Percentiles rank a stretch among this genome's conserved stretches.
Conservation (phyloP, 2,329 filamentous ascomycete genomes). For the Thelonectria olida region DNA sequence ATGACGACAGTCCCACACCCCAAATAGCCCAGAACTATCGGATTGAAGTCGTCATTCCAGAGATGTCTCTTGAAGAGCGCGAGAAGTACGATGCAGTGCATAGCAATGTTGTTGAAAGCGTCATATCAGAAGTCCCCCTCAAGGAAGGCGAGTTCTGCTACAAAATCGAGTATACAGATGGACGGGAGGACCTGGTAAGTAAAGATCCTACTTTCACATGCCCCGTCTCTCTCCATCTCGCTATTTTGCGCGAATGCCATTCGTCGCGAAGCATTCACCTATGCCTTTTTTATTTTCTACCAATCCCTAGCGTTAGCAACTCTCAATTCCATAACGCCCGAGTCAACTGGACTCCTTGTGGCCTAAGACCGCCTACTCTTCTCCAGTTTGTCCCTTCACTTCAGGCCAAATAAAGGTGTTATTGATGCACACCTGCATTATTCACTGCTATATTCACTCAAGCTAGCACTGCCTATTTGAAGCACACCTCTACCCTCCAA, state of each 20-base stretch:
- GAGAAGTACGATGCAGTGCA: slow-evolving; percentile 43
- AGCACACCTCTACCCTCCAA: neutral
- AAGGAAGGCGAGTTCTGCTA: slow-evolving; percentile 43
- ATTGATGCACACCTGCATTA: slow-evolving; percentile 12
- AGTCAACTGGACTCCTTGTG: neutral
- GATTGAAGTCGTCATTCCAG: slow-evolving; percentile 46
- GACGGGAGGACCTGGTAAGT: slow-evolving; percentile 56
- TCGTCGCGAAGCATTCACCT: neutral
- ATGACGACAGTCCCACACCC: neutral
- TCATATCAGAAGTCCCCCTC: slow-evolving; percentile 44
- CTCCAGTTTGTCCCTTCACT: neutral
- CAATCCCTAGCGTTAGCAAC: neutral
- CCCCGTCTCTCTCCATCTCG: neutral
- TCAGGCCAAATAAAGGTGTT: neutral
- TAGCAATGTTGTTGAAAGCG: slow-evolving; percentile 50
- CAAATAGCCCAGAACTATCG: neutral
- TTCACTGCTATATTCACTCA: slow-evolving; percentile 30
- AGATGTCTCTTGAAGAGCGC: slow-evolving; percentile 37
- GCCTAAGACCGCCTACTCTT: neutral
- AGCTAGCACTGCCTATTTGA: slow-evolving; percentile 9
- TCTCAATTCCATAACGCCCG: neutral
- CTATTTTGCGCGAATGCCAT: neutral
- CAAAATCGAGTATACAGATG: slow-evolving; percentile 57
- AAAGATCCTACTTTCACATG: slow-evolving; percentile 2
- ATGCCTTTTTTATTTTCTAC: too few species aligned